Conservation (phyloP, 2,329 filamentous ascomycete species). For the Dothistroma pini region DNA sequence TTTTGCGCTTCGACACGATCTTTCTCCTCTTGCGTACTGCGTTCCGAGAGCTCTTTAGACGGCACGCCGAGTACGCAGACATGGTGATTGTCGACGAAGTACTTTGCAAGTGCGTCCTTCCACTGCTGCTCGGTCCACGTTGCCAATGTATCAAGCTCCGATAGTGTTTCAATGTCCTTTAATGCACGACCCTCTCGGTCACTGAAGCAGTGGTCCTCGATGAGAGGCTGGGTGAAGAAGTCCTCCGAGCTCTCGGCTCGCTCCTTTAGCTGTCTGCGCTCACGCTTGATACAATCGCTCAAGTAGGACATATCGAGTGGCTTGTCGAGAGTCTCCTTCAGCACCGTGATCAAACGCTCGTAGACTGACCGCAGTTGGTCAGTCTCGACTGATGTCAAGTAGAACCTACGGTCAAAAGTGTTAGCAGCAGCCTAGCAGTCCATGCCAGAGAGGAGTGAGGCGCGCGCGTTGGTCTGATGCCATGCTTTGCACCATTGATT, state of each 20-base stretch:
- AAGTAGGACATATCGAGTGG: constrained; percentile 88
- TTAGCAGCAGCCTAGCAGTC: not conserved
- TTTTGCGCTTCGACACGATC: constrained; percentile 74
- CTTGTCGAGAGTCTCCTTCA: constrained; percentile 74
- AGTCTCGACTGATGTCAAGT: constrained; percentile 80
- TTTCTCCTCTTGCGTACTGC: constrained; percentile 77
- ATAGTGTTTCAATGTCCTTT: constrained; percentile 40
- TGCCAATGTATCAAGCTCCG: constrained; percentile 63
- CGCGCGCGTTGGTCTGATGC: no score
- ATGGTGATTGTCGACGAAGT: constrained; percentile 81
- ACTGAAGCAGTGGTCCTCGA: constrained; percentile 89
- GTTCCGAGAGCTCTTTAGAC: constrained; percentile 72
- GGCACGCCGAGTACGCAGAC: constrained; percentile 86
- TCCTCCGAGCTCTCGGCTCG: constrained; percentile 75
- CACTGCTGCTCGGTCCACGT: constrained; percentile 81
- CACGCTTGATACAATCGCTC: constrained; percentile 77
- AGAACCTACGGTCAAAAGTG: constrained; percentile 49
- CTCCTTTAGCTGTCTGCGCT: constrained; percentile 77
- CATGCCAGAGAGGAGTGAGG: no score
- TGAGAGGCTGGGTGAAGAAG: constrained; percentile 80
- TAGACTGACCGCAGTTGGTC: constrained; percentile 81
- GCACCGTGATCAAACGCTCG: constrained; percentile 75
- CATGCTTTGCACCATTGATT: no score
- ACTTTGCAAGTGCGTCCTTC: constrained; percentile 75
- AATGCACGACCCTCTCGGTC: constrained; percentile 67